Conservation (phyloP, 2,329 filamentous ascomycete genomes). For the Fusarium penzigii region DNA sequence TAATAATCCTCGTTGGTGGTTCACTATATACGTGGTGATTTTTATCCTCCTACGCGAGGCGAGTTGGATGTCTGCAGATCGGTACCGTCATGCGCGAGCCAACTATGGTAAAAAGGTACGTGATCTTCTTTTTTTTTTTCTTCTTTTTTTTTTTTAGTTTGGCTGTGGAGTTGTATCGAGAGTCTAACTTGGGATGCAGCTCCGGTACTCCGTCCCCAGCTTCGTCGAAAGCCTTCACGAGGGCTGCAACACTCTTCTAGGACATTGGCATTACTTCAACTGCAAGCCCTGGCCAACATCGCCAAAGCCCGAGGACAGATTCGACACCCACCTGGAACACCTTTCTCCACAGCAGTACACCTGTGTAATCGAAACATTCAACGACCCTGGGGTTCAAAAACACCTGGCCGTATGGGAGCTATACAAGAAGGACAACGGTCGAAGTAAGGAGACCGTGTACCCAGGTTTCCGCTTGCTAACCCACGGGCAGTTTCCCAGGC, state of each 20-base stretch:
- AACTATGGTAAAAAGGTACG: slow-evolving; percentile 33
- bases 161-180: no score
- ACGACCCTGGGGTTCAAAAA: slow-evolving; percentile 18
- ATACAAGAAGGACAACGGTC: slow-evolving; percentile 26
- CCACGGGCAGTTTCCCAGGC: neutral
- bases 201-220: slow-evolving; percentile 39
- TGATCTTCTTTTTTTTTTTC: no score
- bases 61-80: slow-evolving; percentile 41
- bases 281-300: slow-evolving; percentile 30
- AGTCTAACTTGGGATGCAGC: slow-evolving; percentile 15
- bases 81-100: slow-evolving; percentile 44
- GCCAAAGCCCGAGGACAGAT: slow-evolving; percentile 29
- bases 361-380: slow-evolving; percentile 34
- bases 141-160: no score
- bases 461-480: neutral
- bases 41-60: slow-evolving; percentile 47
- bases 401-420: slow-evolving; percentile 29
- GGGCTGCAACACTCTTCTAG: slow-evolving; percentile 47
- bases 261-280: slow-evolving; percentile 54
- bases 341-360: slow-evolving; percentile 35
- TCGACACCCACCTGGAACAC: slow-evolving; percentile 29
- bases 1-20: slow-evolving; percentile 34
- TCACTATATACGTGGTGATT: slow-evolving; percentile 39
- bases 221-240: slow-evolving; percentile 48
- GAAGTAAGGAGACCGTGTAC: slow-evolving; percentile 8